Evolutionary conservation across 306 rosid species (phyloP).

Genomic region (Hippophae gyantsensis): DNA sequence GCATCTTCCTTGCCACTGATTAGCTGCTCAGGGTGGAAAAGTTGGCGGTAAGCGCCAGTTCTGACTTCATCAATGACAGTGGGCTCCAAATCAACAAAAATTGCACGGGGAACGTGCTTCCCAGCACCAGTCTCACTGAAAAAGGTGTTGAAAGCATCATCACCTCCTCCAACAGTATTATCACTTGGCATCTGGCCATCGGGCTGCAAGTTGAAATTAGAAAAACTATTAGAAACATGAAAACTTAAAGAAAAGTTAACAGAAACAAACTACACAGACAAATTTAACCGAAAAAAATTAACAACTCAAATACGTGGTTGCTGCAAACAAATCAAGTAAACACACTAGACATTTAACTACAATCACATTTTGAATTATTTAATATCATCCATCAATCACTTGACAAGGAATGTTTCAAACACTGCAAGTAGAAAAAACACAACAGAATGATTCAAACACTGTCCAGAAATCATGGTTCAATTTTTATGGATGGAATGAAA

Average conservation of each 20-base stretch:
- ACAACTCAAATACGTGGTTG: neutral
- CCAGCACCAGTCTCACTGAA: constrained; percentile 85
- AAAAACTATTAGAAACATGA: neutral
- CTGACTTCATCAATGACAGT: constrained; percentile 76
- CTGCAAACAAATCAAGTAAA: too few species aligned
- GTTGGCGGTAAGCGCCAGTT: constrained; percentile 69
- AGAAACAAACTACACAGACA: neutral
- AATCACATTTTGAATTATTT: too few species aligned
- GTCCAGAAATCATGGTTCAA: too few species aligned
- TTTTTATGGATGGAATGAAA: too few species aligned
- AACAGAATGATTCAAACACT: too few species aligned
- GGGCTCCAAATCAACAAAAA: constrained; percentile 78
- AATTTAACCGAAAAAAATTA: neutral
- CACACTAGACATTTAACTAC: too few species aligned
- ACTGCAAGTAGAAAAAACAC: too few species aligned
- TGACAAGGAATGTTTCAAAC: too few species aligned
- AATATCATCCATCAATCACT: too few species aligned
- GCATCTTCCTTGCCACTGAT: constrained; percentile 84
- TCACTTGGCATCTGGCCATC: constrained; percentile 84
- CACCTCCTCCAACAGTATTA: constrained; percentile 61
- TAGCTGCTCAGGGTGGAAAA: constrained; percentile 75
- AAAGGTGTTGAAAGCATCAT: constrained; percentile 80
- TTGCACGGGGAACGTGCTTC: constrained; percentile 75
- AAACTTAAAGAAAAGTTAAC: neutral
- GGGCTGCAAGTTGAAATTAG: constrained; percentile 29